Conservation (phyloP, 805 yeast species). For the Kodamaea jinghongensis region DNA sequence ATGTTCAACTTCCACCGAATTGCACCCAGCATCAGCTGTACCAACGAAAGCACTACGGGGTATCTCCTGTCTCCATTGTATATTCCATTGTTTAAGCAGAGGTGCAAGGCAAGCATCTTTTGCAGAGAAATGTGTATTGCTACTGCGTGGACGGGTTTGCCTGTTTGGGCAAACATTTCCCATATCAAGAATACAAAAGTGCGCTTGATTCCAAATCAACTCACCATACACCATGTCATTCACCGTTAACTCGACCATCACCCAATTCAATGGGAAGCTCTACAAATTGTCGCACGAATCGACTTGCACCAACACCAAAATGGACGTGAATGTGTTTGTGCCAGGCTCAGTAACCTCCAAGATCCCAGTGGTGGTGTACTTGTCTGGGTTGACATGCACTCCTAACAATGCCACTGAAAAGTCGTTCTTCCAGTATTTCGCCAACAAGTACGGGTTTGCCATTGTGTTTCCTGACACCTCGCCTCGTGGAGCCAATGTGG, state of each 20-base stretch:
- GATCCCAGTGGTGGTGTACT: slow-evolving; percentile 73
- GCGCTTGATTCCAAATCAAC: neutral
- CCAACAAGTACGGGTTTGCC: slow-evolving; percentile 79
- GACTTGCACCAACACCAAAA: slow-evolving; percentile 56
- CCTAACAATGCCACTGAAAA: slow-evolving; percentile 93
- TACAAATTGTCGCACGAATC: slow-evolving; percentile 77
- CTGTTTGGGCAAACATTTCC: slow-evolving; percentile 1
- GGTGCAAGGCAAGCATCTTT: too few species aligned
- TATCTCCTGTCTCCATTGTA: too few species aligned
- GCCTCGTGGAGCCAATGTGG: slow-evolving; percentile 77
- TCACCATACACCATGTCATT: slow-evolving; percentile 41
- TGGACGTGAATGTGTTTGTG: slow-evolving; percentile 82
- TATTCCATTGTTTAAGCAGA: too few species aligned
- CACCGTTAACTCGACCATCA: slow-evolving; percentile 50
- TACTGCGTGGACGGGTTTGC: neutral
- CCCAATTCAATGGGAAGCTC: slow-evolving; percentile 71
- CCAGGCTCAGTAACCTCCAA: slow-evolving; percentile 48
- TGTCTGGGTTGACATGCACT: slow-evolving; percentile 90
- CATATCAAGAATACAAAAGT: neutral
- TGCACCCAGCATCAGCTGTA: too few species aligned
- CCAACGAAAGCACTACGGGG: too few species aligned
- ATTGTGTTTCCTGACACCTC: slow-evolving; percentile 95
- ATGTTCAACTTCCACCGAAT: too few species aligned
- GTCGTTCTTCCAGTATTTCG: slow-evolving; percentile 81
- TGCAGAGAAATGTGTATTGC: too few species aligned